phyloP scores from a whole-genome alignment of 129 eudicot species.

The Lactuca saligna region DNA sequence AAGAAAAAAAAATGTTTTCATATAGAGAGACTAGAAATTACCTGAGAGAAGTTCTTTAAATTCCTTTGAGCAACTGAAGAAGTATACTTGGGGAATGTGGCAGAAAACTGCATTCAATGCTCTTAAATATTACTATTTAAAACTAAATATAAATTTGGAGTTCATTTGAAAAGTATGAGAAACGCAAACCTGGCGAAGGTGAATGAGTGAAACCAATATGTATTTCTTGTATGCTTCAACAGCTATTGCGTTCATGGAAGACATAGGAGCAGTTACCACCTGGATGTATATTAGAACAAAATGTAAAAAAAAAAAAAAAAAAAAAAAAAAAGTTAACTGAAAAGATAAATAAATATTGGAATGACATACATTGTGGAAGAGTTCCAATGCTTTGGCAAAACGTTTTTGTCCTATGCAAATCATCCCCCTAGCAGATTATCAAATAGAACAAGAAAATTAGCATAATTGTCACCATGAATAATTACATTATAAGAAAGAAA shows the following conservation, averaged over 20 bases:
- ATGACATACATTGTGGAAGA: conserved; percentile 78
- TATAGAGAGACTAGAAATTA: conserved; percentile 22
- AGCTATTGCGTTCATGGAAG: conserved; percentile 74
- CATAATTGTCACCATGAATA: background rate
- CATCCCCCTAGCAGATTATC: conserved; percentile 64
- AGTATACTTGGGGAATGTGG: conserved; percentile 80
- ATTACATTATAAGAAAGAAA: conserved; percentile 8
- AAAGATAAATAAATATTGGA: conserved; percentile 17
- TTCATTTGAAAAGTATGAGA: background rate
- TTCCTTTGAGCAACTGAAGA: conserved; percentile 93
- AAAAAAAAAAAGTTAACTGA: background rate
- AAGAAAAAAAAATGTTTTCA: conserved; percentile 1
- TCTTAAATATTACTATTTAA: conserved; percentile 3
- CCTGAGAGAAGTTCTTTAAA: conserved; percentile 80
- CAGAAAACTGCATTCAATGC: conserved; percentile 59
- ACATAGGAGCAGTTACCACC: conserved; percentile 99
- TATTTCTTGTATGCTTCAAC: conserved; percentile 97
- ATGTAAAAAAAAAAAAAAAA: background rate
- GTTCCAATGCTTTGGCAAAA: conserved; percentile 84
- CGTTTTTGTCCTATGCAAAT: conserved; percentile 89
- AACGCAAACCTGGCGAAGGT: conserved; percentile 84
- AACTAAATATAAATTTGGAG: background rate
- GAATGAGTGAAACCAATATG: conserved; percentile 91
- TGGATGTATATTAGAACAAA: conserved; percentile 28
- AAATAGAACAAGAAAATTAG: conserved; percentile 26